A percentile compares a stretch with the other conserved stretches of the same genome.
Evolutionary conservation across 768 basidiomycete species (phyloP).

Genomic region (Panellus pusillus): DNA sequence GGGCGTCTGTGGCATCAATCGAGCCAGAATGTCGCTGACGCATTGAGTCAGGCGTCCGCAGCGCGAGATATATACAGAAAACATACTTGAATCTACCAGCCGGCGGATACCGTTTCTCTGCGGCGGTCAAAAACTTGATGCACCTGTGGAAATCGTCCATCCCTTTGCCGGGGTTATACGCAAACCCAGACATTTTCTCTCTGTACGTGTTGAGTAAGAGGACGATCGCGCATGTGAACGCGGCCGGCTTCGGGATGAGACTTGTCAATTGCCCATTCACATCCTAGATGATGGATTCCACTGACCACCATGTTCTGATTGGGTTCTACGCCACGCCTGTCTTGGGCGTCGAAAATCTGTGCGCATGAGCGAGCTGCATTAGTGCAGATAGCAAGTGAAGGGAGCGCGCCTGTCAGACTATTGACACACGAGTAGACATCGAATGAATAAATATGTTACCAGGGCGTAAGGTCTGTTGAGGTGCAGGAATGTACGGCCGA

Average conservation of each 20-base stretch:
- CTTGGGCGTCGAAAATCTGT: conserved; percentile 62
- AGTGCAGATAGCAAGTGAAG: conserved; percentile 78
- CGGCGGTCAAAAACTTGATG: conserved; percentile 46
- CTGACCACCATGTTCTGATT: conserved; percentile 39
- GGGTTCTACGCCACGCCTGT: conserved; percentile 34
- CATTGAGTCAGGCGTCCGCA: not conserved
- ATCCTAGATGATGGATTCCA: conserved; percentile 1
- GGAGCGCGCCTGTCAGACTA: conserved; percentile 34
- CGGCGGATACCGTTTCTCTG: conserved; percentile 35
- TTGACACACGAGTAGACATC: not conserved
- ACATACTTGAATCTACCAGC: conserved; percentile 23
- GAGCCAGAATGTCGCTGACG: conserved; percentile 17
- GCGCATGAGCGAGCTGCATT: conserved; percentile 79
- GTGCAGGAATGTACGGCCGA: conserved; percentile 75
- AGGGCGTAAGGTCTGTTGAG: conserved; percentile 43
- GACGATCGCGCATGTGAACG: conserved; percentile 49
- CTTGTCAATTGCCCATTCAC: not conserved
- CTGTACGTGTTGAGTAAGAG: conserved; percentile 70
- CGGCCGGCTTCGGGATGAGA: conserved; percentile 27
- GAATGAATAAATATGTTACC: conserved; percentile 3
- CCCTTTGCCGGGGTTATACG: conserved; percentile 49
- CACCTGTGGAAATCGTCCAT: conserved; percentile 62
- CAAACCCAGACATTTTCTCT: conserved; percentile 48
- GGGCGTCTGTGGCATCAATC: conserved; percentile 8
- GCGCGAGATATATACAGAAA: not conserved